Conservation (phyloP, 805 yeast species). For the Metschnikowia baotianmanensis region DNA sequence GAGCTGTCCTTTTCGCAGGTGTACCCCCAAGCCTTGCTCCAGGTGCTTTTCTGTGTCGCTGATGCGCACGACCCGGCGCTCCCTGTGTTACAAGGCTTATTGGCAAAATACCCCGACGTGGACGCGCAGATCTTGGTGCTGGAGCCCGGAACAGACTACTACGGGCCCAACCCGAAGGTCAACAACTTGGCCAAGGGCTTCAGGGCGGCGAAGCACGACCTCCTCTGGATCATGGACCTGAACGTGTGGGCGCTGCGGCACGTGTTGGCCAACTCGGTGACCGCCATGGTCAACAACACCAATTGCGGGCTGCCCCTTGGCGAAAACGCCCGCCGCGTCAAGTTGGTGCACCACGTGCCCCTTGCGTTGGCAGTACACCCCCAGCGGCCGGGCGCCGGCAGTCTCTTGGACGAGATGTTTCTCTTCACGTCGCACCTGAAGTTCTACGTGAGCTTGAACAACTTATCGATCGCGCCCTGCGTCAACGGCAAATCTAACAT, state of each 20-base stretch:
- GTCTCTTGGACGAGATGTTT: conserved; percentile 74
- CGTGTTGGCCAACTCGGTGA: conserved; percentile 62
- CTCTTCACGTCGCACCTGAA: conserved; percentile 80
- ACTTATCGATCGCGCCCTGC: conserved; percentile 76
- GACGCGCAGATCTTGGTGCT: conserved; percentile 57
- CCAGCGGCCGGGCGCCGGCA: conserved; percentile 12
- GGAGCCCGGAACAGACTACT: conserved; percentile 45
- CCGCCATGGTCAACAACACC: conserved; percentile 44
- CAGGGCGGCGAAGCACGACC: conserved; percentile 61
- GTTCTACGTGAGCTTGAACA: conserved; percentile 77
- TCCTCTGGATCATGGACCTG: conserved; percentile 82
- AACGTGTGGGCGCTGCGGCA: conserved; percentile 76
- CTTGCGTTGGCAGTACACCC: conserved; percentile 45
- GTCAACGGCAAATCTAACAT: conserved; percentile 88
- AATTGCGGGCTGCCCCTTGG: conserved; percentile 47
- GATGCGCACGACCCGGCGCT: conserved; percentile 61
- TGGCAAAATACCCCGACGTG: conserved; percentile 51
- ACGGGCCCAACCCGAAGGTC: conserved; percentile 87
- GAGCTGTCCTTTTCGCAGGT: conserved; percentile 65
- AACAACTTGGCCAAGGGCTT: conserved; percentile 85
- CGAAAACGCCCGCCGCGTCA: conserved; percentile 40
- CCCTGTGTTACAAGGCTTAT: conserved; percentile 49
- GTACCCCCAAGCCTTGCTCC: conserved; percentile 59
- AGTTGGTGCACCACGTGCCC: conserved; percentile 81
- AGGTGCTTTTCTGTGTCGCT: conserved; percentile 76